phyloP scores from a whole-genome alignment of 768 basidiomycete species.

The Leccinum rimulosum region DNA sequence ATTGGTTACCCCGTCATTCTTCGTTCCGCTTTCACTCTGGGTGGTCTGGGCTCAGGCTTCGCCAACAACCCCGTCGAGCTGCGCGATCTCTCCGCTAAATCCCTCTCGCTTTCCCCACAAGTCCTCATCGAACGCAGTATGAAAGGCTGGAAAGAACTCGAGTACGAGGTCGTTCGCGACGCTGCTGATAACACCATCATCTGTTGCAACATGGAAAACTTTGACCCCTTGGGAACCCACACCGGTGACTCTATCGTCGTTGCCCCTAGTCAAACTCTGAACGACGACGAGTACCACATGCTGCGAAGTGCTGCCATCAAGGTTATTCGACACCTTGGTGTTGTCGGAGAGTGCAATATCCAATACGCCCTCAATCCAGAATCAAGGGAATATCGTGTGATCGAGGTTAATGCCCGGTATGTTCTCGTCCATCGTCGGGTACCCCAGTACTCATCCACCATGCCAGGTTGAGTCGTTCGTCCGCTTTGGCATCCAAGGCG shows the following conservation, averaged over 20 bases:
- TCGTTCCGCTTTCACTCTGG: conserved; percentile 94
- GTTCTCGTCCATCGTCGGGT: neutral
- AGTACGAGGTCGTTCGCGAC: conserved; percentile 99
- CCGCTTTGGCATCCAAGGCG: conserved; percentile 96
- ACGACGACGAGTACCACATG: conserved; percentile 99
- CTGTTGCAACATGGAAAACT: conserved; percentile 99
- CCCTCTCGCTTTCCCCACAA: conserved; percentile 88
- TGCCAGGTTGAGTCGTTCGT: conserved; percentile 72
- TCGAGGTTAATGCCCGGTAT: conserved; percentile 94
- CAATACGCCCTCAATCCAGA: conserved; percentile 97
- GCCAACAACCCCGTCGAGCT: conserved; percentile 93
- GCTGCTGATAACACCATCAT: conserved; percentile 99
- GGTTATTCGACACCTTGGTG: conserved; percentile 87
- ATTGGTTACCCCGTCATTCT: conserved; percentile 99
- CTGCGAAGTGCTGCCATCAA: conserved; percentile 96
- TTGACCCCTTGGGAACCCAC: conserved; percentile 97
- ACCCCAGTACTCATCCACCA: neutral
- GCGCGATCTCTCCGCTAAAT: conserved; percentile 89
- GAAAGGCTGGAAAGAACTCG: conserved; percentile 99
- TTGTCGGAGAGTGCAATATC: conserved; percentile 95
- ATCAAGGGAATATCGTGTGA: conserved; percentile 94
- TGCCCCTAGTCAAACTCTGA: conserved; percentile 95
- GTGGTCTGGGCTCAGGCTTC: conserved; percentile 97
- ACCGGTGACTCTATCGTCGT: conserved; percentile 99
- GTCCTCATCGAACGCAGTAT: conserved; percentile 96